Conservation (phyloP, 805 yeast species). For the Vanderwaltozyma polyspora region DNA sequence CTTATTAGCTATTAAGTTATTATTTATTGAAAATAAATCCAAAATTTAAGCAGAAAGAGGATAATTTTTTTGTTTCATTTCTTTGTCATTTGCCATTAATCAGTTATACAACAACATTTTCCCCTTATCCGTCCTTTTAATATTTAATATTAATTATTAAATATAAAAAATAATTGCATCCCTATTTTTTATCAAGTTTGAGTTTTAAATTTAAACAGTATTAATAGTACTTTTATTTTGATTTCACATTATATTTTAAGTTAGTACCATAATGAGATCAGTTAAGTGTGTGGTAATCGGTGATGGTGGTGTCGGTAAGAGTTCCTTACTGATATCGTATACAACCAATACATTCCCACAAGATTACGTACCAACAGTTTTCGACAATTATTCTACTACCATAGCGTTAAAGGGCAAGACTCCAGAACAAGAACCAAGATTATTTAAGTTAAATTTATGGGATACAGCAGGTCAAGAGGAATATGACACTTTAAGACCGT, state of each 20-base stretch:
- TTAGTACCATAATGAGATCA: slow-evolving; percentile 46
- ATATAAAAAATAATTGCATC: too few relatives aligned
- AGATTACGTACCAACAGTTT: slow-evolving; percentile 89
- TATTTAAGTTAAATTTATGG: slow-evolving; percentile 81
- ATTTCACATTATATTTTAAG: too few relatives aligned
- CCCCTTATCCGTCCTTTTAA: too few relatives aligned
- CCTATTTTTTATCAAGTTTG: neutral
- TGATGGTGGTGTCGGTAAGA: slow-evolving; percentile 92
- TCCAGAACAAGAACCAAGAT: slow-evolving; percentile 31
- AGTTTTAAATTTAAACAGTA: neutral
- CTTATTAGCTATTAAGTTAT: too few relatives aligned
- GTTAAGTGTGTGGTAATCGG: slow-evolving; percentile 91
- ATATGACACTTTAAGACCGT: slow-evolving; percentile 79
- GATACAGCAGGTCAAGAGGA: slow-evolving; percentile 95
- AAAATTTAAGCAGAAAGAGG: too few relatives aligned
- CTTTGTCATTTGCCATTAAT: too few relatives aligned
- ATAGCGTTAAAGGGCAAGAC: slow-evolving; percentile 41
- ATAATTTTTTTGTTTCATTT: too few relatives aligned
- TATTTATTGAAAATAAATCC: too few relatives aligned
- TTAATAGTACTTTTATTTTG: too few relatives aligned
- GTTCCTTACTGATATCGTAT: slow-evolving; percentile 76
- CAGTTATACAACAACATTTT: too few relatives aligned
- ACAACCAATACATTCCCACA: slow-evolving; percentile 89
- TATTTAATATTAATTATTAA: too few relatives aligned
- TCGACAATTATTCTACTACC: slow-evolving; percentile 82